Conservation (phyloP, 2,329 filamentous ascomycete species). For the Sarocladium kiliense region DNA sequence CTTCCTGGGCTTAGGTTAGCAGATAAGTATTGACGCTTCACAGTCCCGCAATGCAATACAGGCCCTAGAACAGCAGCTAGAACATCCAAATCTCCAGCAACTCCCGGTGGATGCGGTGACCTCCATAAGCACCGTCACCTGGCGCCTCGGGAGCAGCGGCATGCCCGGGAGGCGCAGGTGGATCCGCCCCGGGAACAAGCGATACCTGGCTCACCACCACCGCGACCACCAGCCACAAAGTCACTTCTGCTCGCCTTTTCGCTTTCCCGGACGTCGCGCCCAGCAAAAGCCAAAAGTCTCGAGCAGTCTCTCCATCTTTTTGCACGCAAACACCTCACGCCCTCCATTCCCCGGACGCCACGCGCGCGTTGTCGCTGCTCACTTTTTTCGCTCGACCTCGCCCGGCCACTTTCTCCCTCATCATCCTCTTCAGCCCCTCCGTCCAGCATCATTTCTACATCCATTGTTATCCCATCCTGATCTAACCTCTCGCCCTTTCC, state of each 20-base stretch:
- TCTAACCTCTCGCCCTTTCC: background rate
- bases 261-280: background rate
- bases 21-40: too few species aligned
- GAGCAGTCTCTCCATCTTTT: slow-evolving; percentile 2
- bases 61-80: background rate
- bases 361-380: slow-evolving; percentile 1
- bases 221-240: background rate
- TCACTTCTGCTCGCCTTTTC: background rate
- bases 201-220: background rate
- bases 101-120: background rate
- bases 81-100: background rate
- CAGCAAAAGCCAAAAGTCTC: background rate
- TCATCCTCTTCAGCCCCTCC: background rate
- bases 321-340: slow-evolving; percentile 7
- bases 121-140: background rate
- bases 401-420: background rate
- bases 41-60: background rate
- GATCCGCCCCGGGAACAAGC: background rate
- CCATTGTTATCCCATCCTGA: background rate
- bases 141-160: background rate
- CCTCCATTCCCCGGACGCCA: slow-evolving; percentile 4
- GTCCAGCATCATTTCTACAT: background rate
- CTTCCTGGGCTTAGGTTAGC: background rate
- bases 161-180: slow-evolving; percentile 7
- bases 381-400: background rate